Percentiles rank a stretch among this genome's conserved stretches.
phyloP scores from a whole-genome alignment of 2,329 filamentous ascomycete species.

The Fusarium sororula region DNA sequence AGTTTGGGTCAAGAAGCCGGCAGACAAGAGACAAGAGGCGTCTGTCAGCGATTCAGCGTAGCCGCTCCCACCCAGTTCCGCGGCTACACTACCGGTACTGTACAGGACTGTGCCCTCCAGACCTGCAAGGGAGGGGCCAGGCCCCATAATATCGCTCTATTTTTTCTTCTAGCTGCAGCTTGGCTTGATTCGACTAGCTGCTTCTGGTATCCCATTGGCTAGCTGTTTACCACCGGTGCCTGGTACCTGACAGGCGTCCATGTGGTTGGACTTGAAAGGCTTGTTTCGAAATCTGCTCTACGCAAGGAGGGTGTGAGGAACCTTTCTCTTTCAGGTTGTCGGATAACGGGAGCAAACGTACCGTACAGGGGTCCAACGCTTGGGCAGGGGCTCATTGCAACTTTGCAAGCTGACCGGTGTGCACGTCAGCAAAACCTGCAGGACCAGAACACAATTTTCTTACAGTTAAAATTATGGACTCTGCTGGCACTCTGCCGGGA shows the following conservation, averaged over 20 bases:
- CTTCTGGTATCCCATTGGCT: slow-evolving; percentile 45
- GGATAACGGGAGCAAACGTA: slow-evolving; percentile 9
- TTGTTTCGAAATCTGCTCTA: slow-evolving; percentile 36
- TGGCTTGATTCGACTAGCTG: slow-evolving; percentile 7
- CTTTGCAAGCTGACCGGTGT: slow-evolving; percentile 9
- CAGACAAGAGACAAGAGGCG: slow-evolving; percentile 20
- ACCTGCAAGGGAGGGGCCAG: slow-evolving; percentile 14
- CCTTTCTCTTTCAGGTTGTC: background rate
- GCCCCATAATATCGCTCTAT: slow-evolving; percentile 37
- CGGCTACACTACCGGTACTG: slow-evolving; percentile 16
- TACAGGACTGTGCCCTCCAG: background rate
- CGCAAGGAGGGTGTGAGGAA: slow-evolving; percentile 16
- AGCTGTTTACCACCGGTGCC: slow-evolving; percentile 42
- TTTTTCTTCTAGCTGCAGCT: slow-evolving; percentile 41
- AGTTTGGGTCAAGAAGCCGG: slow-evolving; percentile 18
- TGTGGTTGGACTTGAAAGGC: slow-evolving; percentile 53
- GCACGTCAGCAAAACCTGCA: slow-evolving; percentile 15
- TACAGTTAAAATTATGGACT: background rate
- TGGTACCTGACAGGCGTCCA: slow-evolving; percentile 55
- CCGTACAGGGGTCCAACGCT: background rate
- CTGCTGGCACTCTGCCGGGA: slow-evolving; percentile 2
- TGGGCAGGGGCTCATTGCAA: slow-evolving; percentile 9
- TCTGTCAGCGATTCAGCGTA: slow-evolving; percentile 36
- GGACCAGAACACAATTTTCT: slow-evolving; percentile 11
- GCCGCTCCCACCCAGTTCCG: slow-evolving; percentile 18